These are phyloP conservation scores for Claviceps sp. DNA, from an alignment of 2,329 filamentous ascomycete species.

Conservation along the genomic window DNA sequence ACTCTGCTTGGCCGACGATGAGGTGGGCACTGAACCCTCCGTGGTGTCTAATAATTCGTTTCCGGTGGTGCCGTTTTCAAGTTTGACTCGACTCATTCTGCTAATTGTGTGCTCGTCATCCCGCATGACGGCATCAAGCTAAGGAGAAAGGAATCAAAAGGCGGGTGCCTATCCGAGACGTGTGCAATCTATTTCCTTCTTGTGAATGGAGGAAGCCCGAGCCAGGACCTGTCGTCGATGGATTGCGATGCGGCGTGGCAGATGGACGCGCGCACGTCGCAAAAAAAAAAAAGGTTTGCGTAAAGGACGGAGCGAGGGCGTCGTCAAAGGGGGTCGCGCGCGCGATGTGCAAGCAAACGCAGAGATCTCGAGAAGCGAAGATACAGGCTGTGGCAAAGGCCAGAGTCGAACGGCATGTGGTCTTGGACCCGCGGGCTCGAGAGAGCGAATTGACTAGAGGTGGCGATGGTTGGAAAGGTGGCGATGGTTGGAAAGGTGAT, in stretches of 20 bases:
- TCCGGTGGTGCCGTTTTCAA: constrained; percentile 24
- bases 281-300: neutral
- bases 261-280: constrained; percentile 1
- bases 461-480: constrained; percentile 1
- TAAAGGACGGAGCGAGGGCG: neutral
- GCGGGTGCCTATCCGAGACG: neutral
- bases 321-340: constrained; percentile 3
- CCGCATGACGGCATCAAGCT: constrained; percentile 20
- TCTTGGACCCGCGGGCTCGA: constrained; percentile 8
- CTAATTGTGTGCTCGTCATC: constrained; percentile 26
- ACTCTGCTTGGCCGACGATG: constrained; percentile 19
- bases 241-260: neutral
- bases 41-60: constrained; percentile 27
- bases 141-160: neutral
- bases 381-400: neutral
- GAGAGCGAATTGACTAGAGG: neutral
- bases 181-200: too few relatives aligned
- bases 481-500: neutral
- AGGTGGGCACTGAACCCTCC: constrained; percentile 26
- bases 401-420: constrained; percentile 9
- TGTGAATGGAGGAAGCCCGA: neutral
- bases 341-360: constrained; percentile 1
- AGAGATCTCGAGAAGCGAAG: neutral
- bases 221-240: neutral
- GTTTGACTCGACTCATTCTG: constrained; percentile 31